Conservation (phyloP, 2,329 filamentous ascomycete species). For the Cladosporium oxysporum region DNA sequence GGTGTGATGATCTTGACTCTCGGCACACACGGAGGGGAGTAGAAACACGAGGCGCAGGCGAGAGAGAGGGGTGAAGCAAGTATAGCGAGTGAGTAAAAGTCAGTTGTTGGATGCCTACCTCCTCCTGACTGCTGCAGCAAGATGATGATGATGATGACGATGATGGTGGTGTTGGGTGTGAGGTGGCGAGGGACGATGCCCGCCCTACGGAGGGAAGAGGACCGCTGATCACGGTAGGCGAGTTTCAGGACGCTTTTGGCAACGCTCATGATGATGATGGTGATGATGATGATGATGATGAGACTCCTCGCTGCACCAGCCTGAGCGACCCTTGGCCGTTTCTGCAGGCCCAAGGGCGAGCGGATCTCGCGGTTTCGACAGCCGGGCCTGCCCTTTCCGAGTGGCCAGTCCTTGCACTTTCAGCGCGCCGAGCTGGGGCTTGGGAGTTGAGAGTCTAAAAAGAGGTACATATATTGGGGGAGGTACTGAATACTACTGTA, state of each 20-base stretch:
- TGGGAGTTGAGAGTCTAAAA: not conserved
- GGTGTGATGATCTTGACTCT: not conserved
- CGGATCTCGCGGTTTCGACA: constrained; percentile 10
- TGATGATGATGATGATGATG: too few species aligned
- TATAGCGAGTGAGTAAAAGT: not conserved
- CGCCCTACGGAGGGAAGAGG: not conserved
- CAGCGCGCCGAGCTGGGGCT: not conserved
- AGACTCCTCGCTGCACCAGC: too few species aligned
- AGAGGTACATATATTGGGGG: not conserved
- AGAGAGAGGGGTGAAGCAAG: not conserved
- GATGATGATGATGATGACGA: not conserved
- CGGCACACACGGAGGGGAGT: constrained; percentile 6
- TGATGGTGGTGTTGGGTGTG: not conserved
- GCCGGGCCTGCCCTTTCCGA: constrained; percentile 10
- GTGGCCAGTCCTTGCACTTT: not conserved
- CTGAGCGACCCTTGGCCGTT: not conserved
- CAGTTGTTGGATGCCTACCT: not conserved
- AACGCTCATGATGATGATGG: not conserved
- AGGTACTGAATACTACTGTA: not conserved
- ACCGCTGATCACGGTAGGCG: constrained; percentile 5
- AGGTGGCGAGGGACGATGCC: not conserved
- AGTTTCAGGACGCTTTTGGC: not conserved
- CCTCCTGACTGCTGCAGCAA: constrained; percentile 4
- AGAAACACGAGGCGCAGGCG: not conserved
- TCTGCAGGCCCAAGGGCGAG: constrained; percentile 9